Base-by-base conservation (phyloP, 129 eudicot species). In the Tagetes erecta region DNA sequence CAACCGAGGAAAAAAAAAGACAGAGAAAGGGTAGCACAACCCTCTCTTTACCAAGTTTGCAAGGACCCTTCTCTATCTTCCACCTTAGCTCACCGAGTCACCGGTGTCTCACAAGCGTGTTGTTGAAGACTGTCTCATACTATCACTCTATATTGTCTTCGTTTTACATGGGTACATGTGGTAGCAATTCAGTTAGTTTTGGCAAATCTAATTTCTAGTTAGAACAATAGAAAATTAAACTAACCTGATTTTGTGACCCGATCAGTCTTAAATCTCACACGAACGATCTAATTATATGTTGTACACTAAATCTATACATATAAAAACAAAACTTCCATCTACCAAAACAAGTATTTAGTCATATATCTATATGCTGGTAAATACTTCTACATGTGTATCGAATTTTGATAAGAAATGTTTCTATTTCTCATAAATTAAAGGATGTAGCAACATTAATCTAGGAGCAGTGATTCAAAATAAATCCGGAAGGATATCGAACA, bases 381-480 rank as follows among this genome's bases (percentile, higher is more conserved):
- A n/a, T 13, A n/a, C n/a, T 51, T 7, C 33, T n/a, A 51, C 58
- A n/a, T 1, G 31, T 51, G 58, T n/a, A 51, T n/a, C 60, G 2
- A 20, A 55, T 1, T 55, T 20, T 55, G 60, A 55, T 55, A 55
- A 1, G 60, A 60, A 62, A 35, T 62, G 67, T 4, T 79, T 79
- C 83, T 44, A 38, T 3, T 40, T 50, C 52, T 20, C 31, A 51
- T 78, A 78, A 45, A 3, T 72, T 42, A 34, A 55, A 53, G 60
- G 14, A 3, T 52, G 11, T 65, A 44, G 52, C 74, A 72, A 35
- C 69, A 47, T 9, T 33, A 65, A 56, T 64, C 74, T 72, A 64
- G 1, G 36, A 49, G 49, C 45, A 65, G 2, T 52, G 12, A 45
- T 79, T 66, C 63, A 65, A 65, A 72, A 72, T 69, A 72, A 57